Evolutionary conservation across 306 rosid genomes (phyloP), one percentile per base, ranked within the genome.

Genomic region (Citrullus amarus): DNA sequence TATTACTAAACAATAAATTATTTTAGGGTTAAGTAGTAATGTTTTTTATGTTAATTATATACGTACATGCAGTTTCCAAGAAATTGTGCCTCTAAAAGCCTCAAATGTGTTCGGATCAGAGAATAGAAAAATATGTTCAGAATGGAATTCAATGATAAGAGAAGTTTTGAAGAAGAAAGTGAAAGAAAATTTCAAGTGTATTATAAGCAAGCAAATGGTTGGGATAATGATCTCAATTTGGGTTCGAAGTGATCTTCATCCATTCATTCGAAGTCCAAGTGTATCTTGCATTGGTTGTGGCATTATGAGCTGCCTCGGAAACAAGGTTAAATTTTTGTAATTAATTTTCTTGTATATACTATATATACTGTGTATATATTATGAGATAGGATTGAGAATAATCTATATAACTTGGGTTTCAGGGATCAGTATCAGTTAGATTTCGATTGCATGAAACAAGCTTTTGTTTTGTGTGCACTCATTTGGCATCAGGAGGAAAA

Each of bases 221-320:
- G 98, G 98, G 56, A 89, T 94, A 57, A 79, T 90, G 80, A 86
- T 92, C 39, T 88, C 97, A 3, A 94, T 90, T 46, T 94, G 98
- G 98, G 87, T 84, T 60, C 83, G 90, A 81, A 83, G 79, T 17
- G 77, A 86, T 80, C 88, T 92, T 79, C 84, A 89, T 74, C 93
- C 94, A 11, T 84, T 88, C 83, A 85, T 94, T 79, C 83, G 78
- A 77, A 83, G 88, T 86, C 89, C 88, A 59, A 88, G 87, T 30
- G 98, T 94, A 62, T 92, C 95, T 1, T 94, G 98, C 51, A 83
- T 94, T 0, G 97, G 97, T 13, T 89, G 95, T 82, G 98, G 98
- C 75, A 83, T 92, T 82, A 89, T 94, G 91, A 86, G 92, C 56
- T 94, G 94, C 84, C 86, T 94, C 20, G 97, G 97, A 73, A 94